Evolutionary conservation across 306 rosid genomes (phyloP).

Genomic region (Cucurbita ficifolia): DNA sequence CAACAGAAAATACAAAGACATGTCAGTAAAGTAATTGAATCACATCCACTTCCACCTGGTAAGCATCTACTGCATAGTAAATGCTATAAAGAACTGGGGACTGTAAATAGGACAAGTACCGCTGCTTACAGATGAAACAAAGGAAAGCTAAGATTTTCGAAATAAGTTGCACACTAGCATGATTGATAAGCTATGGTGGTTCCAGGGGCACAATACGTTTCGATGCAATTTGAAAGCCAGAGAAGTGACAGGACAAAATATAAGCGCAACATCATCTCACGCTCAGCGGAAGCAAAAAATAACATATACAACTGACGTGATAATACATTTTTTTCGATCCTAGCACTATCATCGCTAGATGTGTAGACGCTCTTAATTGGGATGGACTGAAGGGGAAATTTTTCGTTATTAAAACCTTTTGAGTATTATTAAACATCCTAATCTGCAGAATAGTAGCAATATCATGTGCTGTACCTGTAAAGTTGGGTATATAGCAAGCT

Average conservation of each 20-base stretch:
- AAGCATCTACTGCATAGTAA: neutral
- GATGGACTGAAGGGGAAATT: neutral
- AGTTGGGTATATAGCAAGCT: slow-evolving; percentile 71
- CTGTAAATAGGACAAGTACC: neutral
- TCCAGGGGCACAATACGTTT: neutral
- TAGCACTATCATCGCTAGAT: neutral
- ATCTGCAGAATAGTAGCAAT: neutral
- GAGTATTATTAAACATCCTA: neutral
- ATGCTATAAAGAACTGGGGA: neutral
- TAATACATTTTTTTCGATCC: neutral
- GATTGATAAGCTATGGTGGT: neutral
- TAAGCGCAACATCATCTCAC: neutral
- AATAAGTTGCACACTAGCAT: neutral
- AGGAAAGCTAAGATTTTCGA: neutral
- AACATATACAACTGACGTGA: neutral
- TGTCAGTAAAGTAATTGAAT: neutral
- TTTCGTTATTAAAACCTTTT: neutral
- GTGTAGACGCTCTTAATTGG: neutral
- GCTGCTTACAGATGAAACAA: neutral
- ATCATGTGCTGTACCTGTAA: slow-evolving; percentile 47
- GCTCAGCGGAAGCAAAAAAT: neutral
- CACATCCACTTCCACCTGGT: neutral
- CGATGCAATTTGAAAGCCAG: neutral
- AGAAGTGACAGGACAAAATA: neutral
- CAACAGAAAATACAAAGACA: neutral